Conservation (phyloP, 129 eudicot genomes). For the Artemisia argyi region DNA sequence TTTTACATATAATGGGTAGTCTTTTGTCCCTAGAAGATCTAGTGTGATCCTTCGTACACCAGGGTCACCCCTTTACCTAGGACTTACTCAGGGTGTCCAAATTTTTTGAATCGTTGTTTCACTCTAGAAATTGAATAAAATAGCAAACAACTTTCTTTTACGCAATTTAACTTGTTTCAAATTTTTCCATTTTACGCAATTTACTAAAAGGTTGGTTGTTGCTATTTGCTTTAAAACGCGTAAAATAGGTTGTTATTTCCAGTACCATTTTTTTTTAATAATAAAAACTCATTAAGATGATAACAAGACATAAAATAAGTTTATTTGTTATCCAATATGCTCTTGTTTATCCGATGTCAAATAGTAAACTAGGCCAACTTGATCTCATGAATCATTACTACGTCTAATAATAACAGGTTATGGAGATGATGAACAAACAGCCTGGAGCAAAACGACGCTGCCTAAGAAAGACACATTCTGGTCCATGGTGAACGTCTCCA, state of each 20-base stretch:
- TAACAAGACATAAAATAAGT: no score
- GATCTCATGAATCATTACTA: background rate
- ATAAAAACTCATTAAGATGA: no score
- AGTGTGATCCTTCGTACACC: background rate
- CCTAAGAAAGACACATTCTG: constrained; percentile 78
- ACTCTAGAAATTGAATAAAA: no score
- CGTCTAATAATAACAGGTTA: constrained; percentile 37
- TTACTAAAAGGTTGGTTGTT: no score
- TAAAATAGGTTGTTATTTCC: no score
- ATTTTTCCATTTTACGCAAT: no score
- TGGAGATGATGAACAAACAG: constrained; percentile 67
- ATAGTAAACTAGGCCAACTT: background rate
- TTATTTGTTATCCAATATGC: background rate
- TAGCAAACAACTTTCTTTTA: background rate
- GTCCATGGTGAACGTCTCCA: constrained; percentile 62
- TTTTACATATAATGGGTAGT: background rate
- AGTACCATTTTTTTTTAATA: no score
- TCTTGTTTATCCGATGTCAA: background rate
- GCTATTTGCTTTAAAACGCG: no score
- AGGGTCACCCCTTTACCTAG: background rate
- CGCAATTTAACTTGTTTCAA: background rate
- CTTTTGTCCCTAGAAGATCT: no score
- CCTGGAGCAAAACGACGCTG: constrained; percentile 50
- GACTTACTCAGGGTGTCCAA: background rate
- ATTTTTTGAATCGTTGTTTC: background rate